Evolutionary conservation across 768 basidiomycete species (phyloP).

Genomic region (Fistulinella prunicolor): DNA sequence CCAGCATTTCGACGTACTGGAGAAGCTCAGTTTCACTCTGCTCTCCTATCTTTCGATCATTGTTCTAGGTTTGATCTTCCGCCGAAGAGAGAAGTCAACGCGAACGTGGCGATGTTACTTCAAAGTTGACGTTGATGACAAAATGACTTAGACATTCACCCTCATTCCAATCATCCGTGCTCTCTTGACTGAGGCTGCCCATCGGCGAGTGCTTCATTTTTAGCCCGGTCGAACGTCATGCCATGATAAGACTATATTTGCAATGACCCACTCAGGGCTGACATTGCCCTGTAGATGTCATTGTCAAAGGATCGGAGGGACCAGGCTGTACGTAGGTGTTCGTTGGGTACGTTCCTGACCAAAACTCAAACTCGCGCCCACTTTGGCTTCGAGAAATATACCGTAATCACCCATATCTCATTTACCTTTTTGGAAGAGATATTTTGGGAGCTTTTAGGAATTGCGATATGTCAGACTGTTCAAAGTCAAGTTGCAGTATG

Average conservation of each 20-base stretch:
- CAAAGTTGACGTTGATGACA: conserved; percentile 3
- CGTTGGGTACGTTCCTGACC: conserved; percentile 14
- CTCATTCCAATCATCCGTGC: conserved; percentile 12
- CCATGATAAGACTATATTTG: conserved; percentile 18
- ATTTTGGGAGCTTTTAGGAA: conserved; percentile 15
- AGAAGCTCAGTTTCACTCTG: conserved; percentile 4
- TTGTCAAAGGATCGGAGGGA: conserved; percentile 8
- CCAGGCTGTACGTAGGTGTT: conserved; percentile 6
- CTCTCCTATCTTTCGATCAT: conserved; percentile 18
- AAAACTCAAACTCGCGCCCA: conserved; percentile 10
- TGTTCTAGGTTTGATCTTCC: conserved; percentile 14
- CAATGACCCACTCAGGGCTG: conserved; percentile 18
- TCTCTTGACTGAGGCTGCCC: conserved; percentile 7
- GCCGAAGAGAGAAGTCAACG: conserved; percentile 13
- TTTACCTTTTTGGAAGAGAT: conserved; percentile 15
- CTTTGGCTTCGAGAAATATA: conserved; percentile 11
- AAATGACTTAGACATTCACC: not conserved
- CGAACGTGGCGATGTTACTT: conserved; percentile 13
- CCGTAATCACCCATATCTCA: conserved; percentile 5
- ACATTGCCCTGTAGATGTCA: not conserved
- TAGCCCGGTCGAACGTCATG: no score
- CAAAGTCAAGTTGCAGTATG: conserved; percentile 5
- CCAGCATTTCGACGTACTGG: not conserved
- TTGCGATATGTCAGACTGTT: conserved; percentile 12
- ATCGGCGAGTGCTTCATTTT: conserved; percentile 15